A percentile compares a stretch with the other conserved stretches of the same genome.
Evolutionary conservation across 257 asterid genomes (phyloP).

Genomic region (Solanum ossicruentum): DNA sequence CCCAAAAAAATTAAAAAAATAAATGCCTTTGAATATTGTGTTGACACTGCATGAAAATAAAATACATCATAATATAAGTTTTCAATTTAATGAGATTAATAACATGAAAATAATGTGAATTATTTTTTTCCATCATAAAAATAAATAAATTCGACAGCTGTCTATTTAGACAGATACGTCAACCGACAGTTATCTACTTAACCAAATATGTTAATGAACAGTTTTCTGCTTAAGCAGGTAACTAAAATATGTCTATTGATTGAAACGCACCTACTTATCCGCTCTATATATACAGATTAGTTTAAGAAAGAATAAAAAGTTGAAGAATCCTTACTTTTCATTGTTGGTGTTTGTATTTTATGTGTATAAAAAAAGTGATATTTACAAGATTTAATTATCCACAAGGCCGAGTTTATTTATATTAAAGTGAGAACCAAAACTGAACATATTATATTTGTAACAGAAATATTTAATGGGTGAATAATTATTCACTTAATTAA

Average conservation of each 20-base stretch:
- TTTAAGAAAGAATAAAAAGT: neutral
- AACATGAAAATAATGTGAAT: neutral
- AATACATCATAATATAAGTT: neutral
- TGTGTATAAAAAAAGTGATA: neutral
- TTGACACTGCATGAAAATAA: neutral
- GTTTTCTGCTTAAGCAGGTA: too few species aligned
- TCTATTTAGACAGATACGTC: too few species aligned
- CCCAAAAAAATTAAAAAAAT: neutral
- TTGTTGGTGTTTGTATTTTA: neutral
- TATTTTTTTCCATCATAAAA: neutral
- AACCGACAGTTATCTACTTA: fast-evolving
- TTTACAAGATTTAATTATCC: neutral
- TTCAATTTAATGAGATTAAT: neutral
- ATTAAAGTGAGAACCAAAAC: neutral
- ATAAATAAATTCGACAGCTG: neutral
- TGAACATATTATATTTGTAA: neutral
- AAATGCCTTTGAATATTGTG: neutral
- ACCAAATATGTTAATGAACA: fast-evolving
- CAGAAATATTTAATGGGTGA: neutral
- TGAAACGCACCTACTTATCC: too few species aligned
- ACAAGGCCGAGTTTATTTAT: neutral
- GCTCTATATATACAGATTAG: neutral
- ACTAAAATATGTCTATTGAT: too few species aligned
- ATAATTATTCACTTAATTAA: neutral
- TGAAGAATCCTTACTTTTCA: neutral